Base-by-base conservation (phyloP, 257 asterid genomes). In the Plantago ovata region DNA sequence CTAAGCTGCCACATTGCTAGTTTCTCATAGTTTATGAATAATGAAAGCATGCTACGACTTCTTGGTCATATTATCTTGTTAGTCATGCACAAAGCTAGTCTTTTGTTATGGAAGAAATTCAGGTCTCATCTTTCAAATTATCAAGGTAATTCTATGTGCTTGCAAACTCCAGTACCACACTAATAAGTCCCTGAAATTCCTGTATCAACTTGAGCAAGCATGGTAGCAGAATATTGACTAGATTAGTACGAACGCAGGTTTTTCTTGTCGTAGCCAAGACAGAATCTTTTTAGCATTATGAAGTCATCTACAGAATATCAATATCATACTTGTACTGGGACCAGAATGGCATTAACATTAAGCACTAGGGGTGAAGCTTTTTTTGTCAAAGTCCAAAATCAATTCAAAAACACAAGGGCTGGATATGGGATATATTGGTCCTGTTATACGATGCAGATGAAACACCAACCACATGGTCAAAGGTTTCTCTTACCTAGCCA, bases 401-500 rank as follows among this genome's bases (percentile, higher is more conserved):
- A 28, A 1, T 28, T 4, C 2, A 28, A n/a, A 28, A 3, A 28
- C 36, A 28, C 0, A 28, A 28, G 36, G 36, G 36, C 36, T 28
- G 6, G n/a, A n/a, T 28, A 28, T 3, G 36, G 36, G 36, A 28
- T 45, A 45, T 4, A 45, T 11, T 21, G 55, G 15, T 49, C 33
- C 8, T 15, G 0, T 60, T 28, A 16, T 23, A 19, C 1, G 40
- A 53, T 53, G 36, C 36, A 28, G 7, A 28, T 28, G 36, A 28
- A 28, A 3, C 19, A n/a, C 19, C 52, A 45, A 43, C 15, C 21
- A 24, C 43, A 48, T 32, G 53, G 28, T 60, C 21, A 42, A 50
- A 43, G 58, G 33, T 43, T 72, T 56, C 65, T 71, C 58, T 84
- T 78, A 87, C 98, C 98, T 83, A 14, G 81, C 44, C 13, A 87